A percentile compares a stretch with the other conserved stretches of the same genome.
phyloP scores from a whole-genome alignment of 805 yeast species.

The Zygotorulaspora florentina region DNA sequence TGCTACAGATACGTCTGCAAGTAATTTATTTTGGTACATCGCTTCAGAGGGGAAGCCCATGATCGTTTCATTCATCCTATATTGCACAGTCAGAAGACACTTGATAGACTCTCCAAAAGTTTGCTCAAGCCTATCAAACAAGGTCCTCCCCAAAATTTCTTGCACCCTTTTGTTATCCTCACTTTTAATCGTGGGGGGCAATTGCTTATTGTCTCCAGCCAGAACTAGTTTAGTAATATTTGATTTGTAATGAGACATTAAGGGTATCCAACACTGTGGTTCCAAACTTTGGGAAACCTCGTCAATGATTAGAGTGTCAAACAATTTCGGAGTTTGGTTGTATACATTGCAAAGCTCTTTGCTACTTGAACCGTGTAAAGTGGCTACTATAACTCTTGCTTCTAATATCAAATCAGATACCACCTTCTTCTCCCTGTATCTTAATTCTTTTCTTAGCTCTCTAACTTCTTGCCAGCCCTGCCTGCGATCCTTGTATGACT shows the following conservation, averaged over 20 bases:
- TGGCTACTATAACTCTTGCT: conserved; percentile 70
- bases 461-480: conserved; percentile 67
- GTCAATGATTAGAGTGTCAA: conserved; percentile 83
- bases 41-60: conserved; percentile 72
- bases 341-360: conserved; percentile 58
- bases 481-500: conserved; percentile 58
- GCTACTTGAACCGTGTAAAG: conserved; percentile 85
- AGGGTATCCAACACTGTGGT: conserved; percentile 95
- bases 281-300: conserved; percentile 93
- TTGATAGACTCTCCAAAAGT: conserved; percentile 46
- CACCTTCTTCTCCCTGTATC: conserved; percentile 60
- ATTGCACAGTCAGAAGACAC: conserved; percentile 68
- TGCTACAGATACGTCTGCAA: conserved; percentile 47
- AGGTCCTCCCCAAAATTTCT: conserved; percentile 52
- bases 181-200: conserved; percentile 85
- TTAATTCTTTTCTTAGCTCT: conserved; percentile 63
- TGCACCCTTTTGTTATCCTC: conserved; percentile 41
- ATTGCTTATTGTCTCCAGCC: conserved; percentile 91
- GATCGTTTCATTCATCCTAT: conserved; percentile 76
- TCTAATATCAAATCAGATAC: conserved; percentile 52
- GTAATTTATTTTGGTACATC: conserved; percentile 59
- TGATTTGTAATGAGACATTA: conserved; percentile 57
- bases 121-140: conserved; percentile 74
- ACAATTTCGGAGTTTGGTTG: conserved; percentile 39
- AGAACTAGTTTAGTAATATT: conserved; percentile 55